These are phyloP conservation scores for Aurifilum marmelostoma DNA, from an alignment of 2,329 filamentous ascomycete genomes.

Conservation along the genomic window DNA sequence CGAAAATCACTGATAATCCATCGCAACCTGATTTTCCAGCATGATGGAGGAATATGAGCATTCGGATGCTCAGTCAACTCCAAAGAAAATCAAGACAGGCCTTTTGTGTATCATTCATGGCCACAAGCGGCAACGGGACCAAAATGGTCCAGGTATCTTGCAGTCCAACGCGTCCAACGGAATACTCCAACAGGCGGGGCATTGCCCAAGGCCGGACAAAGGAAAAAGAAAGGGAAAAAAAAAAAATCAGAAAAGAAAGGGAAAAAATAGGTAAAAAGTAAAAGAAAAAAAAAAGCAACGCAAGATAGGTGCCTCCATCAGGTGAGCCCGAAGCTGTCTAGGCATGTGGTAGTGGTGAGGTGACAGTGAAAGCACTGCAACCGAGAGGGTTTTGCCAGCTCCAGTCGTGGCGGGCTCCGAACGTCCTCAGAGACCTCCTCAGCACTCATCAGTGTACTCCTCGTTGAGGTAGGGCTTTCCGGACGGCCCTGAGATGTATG, in stretches of 20 bases:
- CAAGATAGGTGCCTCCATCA: neutral
- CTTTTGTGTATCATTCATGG: neutral
- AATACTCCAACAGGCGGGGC: neutral
- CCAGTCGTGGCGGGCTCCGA: neutral
- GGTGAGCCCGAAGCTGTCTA: neutral
- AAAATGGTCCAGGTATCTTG: neutral
- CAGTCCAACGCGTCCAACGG: neutral
- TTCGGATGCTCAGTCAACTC: neutral
- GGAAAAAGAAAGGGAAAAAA: neutral
- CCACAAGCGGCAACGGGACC: neutral
- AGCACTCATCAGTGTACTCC: slow-evolving; percentile 4
- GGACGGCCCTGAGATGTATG: neutral
- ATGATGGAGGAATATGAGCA: neutral
- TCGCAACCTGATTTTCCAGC: neutral
- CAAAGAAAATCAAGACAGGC: neutral
- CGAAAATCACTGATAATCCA: neutral
- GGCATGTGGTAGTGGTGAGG: too few species aligned
- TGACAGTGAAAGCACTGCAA: neutral
- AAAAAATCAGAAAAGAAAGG: too few species aligned
- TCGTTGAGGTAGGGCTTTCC: neutral
- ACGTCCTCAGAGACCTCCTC: neutral
- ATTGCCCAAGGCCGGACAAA: neutral
- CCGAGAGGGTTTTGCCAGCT: neutral
- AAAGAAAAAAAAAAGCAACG: neutral
- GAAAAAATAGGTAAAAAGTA: neutral